These are phyloP conservation scores for Hypocreales sp. DNA, from an alignment of 2,329 filamentous ascomycete species.

Conservation along the genomic window DNA sequence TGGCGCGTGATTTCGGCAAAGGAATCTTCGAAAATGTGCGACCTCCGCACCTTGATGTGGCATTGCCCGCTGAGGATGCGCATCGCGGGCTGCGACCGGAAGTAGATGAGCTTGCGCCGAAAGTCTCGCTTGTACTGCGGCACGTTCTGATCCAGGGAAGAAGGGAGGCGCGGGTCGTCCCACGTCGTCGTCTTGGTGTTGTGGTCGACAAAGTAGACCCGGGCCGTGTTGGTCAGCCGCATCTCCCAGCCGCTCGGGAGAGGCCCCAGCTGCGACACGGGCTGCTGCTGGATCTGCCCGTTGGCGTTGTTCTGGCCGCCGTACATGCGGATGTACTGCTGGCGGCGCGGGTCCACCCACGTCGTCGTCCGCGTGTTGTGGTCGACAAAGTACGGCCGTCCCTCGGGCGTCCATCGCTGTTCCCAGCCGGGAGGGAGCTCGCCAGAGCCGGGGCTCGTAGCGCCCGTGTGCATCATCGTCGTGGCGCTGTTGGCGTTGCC, in stretches of 20 bases:
- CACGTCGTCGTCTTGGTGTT: constrained; percentile 99
- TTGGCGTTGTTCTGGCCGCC: constrained; percentile 71
- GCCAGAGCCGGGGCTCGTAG: constrained; percentile 80
- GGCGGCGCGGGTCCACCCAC: constrained; percentile 92
- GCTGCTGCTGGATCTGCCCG: constrained; percentile 88
- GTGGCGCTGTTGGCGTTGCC: constrained; percentile 32
- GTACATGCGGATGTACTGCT: constrained; percentile 98
- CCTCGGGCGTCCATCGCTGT: constrained; percentile 88
- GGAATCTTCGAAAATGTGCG: constrained; percentile 96
- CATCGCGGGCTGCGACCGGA: constrained; percentile 92
- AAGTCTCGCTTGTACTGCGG: constrained; percentile 99
- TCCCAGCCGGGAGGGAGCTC: constrained; percentile 96
- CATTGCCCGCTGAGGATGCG: constrained; percentile 92
- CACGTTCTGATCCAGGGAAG: constrained; percentile 92
- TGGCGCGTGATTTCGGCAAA: constrained; percentile 98
- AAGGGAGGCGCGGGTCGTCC: constrained; percentile 92
- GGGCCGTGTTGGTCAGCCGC: constrained; percentile 93
- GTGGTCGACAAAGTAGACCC: constrained; percentile 98
- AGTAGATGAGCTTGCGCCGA: constrained; percentile 94
- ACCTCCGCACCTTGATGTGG: constrained; percentile 92
- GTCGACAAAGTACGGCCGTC: constrained; percentile 91
- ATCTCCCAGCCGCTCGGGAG: constrained; percentile 98
- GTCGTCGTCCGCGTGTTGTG: constrained; percentile 97
- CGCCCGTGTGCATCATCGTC: constrained; percentile 88
- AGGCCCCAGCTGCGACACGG: constrained; percentile 89